Percentiles rank a stretch among this genome's conserved stretches.
These are phyloP conservation scores for Kodamaea lidongshanica DNA, from an alignment of 805 yeast species.

Conservation along the genomic window DNA sequence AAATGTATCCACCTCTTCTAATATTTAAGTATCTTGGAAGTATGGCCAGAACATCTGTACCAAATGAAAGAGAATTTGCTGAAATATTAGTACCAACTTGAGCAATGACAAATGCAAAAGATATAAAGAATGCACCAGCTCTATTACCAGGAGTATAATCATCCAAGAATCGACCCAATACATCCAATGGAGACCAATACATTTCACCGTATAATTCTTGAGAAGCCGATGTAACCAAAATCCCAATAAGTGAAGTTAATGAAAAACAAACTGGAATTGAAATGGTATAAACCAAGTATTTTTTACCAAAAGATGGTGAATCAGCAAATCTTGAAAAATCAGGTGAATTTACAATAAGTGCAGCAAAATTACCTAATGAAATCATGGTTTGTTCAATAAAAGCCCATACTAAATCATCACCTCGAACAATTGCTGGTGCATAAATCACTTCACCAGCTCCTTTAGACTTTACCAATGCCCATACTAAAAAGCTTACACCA, in stretches of 20 bases:
- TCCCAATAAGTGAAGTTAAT: constrained; percentile 78
- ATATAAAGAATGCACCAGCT: constrained; percentile 74
- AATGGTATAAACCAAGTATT: constrained; percentile 42
- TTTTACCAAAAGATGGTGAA: constrained; percentile 32
- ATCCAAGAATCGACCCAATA: constrained; percentile 54
- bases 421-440: constrained; percentile 42
- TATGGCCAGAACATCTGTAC: constrained; percentile 65
- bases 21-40: constrained; percentile 62
- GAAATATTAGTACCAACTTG: constrained; percentile 76
- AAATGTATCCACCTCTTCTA: constrained; percentile 74
- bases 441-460: constrained; percentile 73
- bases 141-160: constrained; percentile 52
- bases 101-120: constrained; percentile 65
- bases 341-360: constrained; percentile 83
- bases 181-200: constrained; percentile 82
- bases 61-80: constrained; percentile 65
- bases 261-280: constrained; percentile 76
- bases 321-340: constrained; percentile 83
- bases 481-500: constrained; percentile 73
- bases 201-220: constrained; percentile 59
- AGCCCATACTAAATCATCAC: constrained; percentile 73
- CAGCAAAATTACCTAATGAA: constrained; percentile 79
- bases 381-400: constrained; percentile 75
- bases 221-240: constrained; percentile 77
- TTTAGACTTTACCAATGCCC: constrained; percentile 76